Evolutionary conservation across 306 rosid genomes (phyloP).

Genomic region (Casuarina glauca): DNA sequence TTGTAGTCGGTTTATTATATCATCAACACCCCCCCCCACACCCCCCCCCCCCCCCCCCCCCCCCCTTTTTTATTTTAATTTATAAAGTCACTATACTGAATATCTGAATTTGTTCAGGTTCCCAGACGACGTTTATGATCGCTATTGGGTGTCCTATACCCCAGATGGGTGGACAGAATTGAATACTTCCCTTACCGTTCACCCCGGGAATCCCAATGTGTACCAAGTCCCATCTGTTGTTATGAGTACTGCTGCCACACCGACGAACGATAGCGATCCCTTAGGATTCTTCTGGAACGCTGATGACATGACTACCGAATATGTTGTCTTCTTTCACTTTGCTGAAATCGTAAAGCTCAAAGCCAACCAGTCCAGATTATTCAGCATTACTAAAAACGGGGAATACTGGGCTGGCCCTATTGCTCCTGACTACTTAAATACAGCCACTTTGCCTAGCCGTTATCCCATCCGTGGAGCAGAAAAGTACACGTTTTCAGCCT

Average conservation of each 20-base stretch:
- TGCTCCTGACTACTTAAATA: slow-evolving; percentile 14
- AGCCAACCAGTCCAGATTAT: slow-evolving; percentile 38
- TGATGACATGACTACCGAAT: not conserved
- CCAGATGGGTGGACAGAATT: not conserved
- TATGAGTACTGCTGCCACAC: slow-evolving; percentile 40
- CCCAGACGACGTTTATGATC: slow-evolving; percentile 41
- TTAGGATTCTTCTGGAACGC: not conserved
- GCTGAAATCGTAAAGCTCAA: slow-evolving; percentile 42
- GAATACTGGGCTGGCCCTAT: slow-evolving; percentile 21
- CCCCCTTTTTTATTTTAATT: too few species aligned
- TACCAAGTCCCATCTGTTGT: slow-evolving; percentile 17
- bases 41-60: too few species aligned
- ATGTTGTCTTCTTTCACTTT: slow-evolving; percentile 52
- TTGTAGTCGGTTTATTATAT: too few species aligned
- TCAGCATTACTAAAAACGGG: slow-evolving; percentile 41
- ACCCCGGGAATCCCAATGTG: not conserved
- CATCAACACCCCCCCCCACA: too few species aligned
- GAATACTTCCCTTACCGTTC: slow-evolving; percentile 3
- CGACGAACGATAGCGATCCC: not conserved
- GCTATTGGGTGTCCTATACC: slow-evolving; percentile 39
- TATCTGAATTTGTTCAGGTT: slow-evolving; percentile 44
- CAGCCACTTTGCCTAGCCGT: not conserved
- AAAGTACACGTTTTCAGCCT: slow-evolving; percentile 21
- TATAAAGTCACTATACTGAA: too few species aligned
- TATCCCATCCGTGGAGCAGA: not conserved